Evolutionary conservation across 106 monocot species (phyloP).

Genomic region (Agapanthus africanus): DNA sequence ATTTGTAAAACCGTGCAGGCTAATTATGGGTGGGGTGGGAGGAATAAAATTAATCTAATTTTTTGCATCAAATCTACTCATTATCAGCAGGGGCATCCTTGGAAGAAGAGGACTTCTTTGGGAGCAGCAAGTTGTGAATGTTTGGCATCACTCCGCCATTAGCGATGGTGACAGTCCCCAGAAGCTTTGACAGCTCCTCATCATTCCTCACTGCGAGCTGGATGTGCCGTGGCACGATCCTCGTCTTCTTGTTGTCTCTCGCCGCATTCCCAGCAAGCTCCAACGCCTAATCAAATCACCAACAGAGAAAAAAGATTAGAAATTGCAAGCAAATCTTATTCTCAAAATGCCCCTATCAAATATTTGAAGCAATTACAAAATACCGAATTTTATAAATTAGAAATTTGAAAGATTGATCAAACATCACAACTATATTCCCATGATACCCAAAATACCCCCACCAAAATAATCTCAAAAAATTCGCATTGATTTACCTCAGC

Average conservation of each 20-base stretch:
- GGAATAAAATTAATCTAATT: no score
- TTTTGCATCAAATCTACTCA: background rate
- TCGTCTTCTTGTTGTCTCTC: slow-evolving; percentile 13
- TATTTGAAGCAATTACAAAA: background rate
- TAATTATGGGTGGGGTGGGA: no score
- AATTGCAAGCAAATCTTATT: background rate
- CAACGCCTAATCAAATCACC: slow-evolving; percentile 15
- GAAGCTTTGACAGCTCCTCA: no score
- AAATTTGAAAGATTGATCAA: background rate
- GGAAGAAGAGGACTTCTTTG: slow-evolving; percentile 20
- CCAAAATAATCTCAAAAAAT: background rate
- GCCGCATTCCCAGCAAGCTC: slow-evolving; percentile 25
- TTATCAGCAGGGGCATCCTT: slow-evolving; percentile 7
- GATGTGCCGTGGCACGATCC: no score
- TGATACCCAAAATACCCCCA: background rate
- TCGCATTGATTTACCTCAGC: no score
- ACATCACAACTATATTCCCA: background rate
- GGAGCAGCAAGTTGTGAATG: slow-evolving; percentile 14
- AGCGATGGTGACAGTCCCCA: slow-evolving; percentile 18
- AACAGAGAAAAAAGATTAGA: background rate
- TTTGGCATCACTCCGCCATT: slow-evolving; percentile 9
- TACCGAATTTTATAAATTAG: no score
- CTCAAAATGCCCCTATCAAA: background rate
- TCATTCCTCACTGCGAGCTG: slow-evolving; percentile 28
- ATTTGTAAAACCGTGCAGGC: no score